Evolutionary conservation across 352 stramenopile genomes (phyloP).

Genomic region (Globisporangium radiosum): DNA sequence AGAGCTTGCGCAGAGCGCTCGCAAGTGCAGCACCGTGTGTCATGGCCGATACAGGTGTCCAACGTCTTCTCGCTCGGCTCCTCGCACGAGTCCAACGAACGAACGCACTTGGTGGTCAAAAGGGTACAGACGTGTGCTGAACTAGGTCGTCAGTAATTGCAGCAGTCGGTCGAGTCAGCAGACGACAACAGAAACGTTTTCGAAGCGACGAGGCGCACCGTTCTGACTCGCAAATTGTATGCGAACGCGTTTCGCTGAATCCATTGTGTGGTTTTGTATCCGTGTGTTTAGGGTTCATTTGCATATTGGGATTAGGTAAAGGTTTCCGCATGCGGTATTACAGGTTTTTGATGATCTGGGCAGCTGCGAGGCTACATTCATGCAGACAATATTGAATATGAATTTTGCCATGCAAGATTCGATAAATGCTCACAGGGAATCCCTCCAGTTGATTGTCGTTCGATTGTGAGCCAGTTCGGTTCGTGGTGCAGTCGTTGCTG

Average conservation of each 20-base stretch:
- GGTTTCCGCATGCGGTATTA: neutral
- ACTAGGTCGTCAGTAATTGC: too few species aligned
- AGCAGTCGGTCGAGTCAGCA: neutral
- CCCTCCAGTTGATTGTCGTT: neutral
- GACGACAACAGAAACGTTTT: too few species aligned
- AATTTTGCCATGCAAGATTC: neutral
- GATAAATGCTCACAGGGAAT: neutral
- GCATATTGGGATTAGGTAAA: neutral
- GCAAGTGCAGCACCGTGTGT: neutral
- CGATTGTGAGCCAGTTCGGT: too few species aligned
- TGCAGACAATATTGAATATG: neutral
- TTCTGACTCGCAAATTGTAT: neutral
- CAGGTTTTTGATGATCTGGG: neutral
- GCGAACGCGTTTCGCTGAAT: neutral
- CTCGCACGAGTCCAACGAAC: conserved; percentile 3
- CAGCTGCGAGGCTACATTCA: neutral
- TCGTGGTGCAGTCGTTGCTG: too few species aligned
- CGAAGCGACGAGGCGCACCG: neutral
- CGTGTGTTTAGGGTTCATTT: too few species aligned
- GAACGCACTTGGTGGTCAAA: too few species aligned
- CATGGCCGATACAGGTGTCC: conserved; percentile 4
- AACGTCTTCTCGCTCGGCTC: conserved; percentile 6
- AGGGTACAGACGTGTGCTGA: too few species aligned
- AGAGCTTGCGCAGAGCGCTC: neutral
- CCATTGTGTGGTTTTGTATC: too few species aligned